Percentiles rank a stretch among this genome's conserved stretches.
These are phyloP conservation scores for Solanum pinnatisectum DNA, from an alignment of 257 asterid genomes.

Conservation along the genomic window DNA sequence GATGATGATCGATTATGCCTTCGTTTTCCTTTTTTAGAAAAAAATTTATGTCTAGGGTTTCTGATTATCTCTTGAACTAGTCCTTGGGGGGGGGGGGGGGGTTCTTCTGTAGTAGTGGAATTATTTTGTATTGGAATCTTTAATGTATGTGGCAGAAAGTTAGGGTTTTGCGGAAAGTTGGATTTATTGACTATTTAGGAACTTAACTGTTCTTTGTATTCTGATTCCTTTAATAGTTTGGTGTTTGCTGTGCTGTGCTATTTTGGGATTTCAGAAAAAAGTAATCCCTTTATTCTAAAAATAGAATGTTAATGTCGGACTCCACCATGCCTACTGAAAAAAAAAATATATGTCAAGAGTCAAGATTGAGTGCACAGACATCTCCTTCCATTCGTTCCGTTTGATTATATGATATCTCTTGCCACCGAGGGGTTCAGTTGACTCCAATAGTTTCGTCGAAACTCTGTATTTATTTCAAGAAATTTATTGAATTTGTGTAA, in stretches of 20 bases:
- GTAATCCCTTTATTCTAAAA: neutral
- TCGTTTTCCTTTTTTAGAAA: neutral
- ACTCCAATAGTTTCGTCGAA: neutral
- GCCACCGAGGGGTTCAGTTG: neutral
- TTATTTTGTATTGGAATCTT: neutral
- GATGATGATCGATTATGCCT: neutral
- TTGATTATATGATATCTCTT: neutral
- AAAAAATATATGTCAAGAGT: neutral
- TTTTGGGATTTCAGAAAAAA: neutral
- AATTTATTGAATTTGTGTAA: neutral
- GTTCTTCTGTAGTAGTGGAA: neutral
- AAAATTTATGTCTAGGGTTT: slow-evolving; percentile 4
- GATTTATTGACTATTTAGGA: neutral
- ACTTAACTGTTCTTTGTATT: neutral
- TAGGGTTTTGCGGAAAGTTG: neutral
- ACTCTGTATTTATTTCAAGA: neutral
- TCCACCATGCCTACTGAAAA: neutral
- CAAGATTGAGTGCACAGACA: neutral
- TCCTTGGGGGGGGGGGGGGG: too few species aligned
- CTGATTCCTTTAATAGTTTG: neutral
- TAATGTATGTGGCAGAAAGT: neutral
- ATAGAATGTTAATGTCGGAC: neutral
- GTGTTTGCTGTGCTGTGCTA: neutral
- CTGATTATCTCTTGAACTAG: neutral
- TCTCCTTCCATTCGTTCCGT: neutral